phyloP scores from a whole-genome alignment of 192 early-diverging fungal species.

The Gamsiella multidivaricata region DNA sequence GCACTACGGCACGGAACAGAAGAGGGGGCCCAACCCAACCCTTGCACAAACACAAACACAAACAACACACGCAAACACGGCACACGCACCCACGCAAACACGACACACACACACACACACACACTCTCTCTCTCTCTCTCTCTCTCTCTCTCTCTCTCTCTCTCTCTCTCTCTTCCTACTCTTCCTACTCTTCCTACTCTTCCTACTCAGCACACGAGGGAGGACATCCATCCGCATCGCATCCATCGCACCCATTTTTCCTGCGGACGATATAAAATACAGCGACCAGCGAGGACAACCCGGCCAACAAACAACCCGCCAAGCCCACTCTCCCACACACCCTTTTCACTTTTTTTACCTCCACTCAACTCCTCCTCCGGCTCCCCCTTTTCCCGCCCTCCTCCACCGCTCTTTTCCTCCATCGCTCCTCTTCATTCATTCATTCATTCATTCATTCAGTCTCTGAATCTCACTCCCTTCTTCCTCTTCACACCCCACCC shows the following conservation, averaged over 20 bases:
- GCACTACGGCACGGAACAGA: background rate
- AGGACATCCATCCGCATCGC: too few species aligned
- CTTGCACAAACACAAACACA: too few species aligned
- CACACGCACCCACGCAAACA: too few species aligned
- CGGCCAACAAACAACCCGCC: too few species aligned
- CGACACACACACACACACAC: background rate
- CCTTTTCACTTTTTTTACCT: background rate
- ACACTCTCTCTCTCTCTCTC: too few species aligned
- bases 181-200: background rate
- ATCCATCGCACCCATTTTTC: too few species aligned
- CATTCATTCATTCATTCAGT: background rate
- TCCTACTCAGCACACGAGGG: too few species aligned
- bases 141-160: background rate
- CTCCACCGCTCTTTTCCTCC: background rate
- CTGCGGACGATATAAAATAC: too few species aligned
- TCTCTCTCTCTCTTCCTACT: constrained; percentile 7
- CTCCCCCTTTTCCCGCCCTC: background rate
- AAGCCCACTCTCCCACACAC: too few species aligned
- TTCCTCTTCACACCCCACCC: background rate
- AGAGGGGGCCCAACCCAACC: too few species aligned
- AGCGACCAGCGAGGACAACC: too few species aligned
- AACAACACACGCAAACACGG: too few species aligned
- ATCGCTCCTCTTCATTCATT: background rate
- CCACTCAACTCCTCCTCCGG: background rate
- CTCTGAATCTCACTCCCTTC: background rate